phyloP scores from a whole-genome alignment of 208 protist genomes.

The Leishmania guyanensis region DNA sequence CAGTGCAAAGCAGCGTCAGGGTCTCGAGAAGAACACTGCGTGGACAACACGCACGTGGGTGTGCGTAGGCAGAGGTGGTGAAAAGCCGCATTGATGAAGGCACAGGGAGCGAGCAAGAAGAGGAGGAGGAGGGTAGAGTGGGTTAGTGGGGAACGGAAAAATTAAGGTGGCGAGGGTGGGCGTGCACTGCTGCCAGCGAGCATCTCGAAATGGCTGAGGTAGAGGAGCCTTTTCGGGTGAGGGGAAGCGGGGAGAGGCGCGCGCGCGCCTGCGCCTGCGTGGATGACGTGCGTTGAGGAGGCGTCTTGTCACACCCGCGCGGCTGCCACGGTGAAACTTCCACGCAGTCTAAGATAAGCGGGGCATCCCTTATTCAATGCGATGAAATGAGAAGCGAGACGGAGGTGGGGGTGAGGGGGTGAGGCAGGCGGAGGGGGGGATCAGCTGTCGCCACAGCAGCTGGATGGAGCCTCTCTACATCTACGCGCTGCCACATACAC shows the following conservation, averaged over 20 bases:
- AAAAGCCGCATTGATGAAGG: background rate
- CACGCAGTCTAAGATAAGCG: background rate
- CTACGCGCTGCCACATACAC: background rate
- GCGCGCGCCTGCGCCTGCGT: background rate
- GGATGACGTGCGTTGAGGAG: background rate
- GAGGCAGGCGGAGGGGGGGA: background rate
- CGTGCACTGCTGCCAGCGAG: background rate
- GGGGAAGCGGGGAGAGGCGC: background rate
- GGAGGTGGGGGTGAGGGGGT: background rate
- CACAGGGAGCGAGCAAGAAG: background rate
- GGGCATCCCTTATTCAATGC: too few species aligned
- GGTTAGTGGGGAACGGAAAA: background rate
- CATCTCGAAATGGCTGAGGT: background rate
- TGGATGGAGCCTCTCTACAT: background rate
- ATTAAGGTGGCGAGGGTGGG: background rate
- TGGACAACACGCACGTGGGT: background rate
- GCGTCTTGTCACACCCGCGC: background rate
- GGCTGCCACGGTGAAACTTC: background rate
- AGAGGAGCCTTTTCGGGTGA: background rate
- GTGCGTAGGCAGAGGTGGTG: background rate
- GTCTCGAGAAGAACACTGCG: background rate
- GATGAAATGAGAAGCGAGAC: background rate
- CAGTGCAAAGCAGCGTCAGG: too few species aligned
- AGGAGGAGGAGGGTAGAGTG: background rate
- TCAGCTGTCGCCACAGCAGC: background rate